These are phyloP conservation scores for Podospora appendiculata DNA, from an alignment of 495 filamentous ascomycete species.

Conservation along the genomic window DNA sequence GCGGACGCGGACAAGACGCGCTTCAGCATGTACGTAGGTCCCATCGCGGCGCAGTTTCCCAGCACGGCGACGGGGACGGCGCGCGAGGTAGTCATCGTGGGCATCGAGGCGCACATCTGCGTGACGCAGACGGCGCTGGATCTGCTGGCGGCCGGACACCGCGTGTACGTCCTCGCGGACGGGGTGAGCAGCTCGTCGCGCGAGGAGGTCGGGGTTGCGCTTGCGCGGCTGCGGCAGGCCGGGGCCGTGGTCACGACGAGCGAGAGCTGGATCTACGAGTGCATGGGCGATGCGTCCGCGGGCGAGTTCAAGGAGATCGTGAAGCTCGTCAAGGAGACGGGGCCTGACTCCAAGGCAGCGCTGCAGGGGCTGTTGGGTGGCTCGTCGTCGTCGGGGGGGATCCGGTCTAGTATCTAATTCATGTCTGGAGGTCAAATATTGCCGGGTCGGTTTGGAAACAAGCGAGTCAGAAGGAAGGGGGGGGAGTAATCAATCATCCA, in stretches of 20 bases:
- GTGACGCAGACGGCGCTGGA: conserved; percentile 89
- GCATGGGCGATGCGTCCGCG: conserved; percentile 77
- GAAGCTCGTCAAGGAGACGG: conserved; percentile 70
- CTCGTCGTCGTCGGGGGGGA: neutral
- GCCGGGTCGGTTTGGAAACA: too few relatives aligned
- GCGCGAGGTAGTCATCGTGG: conserved; percentile 56
- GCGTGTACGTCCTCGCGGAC: conserved; percentile 86
- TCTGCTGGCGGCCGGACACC: conserved; percentile 61
- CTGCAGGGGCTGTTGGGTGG: conserved; percentile 58
- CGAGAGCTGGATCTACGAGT: conserved; percentile 90
- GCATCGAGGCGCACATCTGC: conserved; percentile 93
- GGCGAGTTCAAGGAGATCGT: conserved; percentile 67
- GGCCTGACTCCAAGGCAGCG: conserved; percentile 54
- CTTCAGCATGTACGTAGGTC: conserved; percentile 71
- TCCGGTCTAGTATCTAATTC: conserved; percentile 40
- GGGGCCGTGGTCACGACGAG: conserved; percentile 80
- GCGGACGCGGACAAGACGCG: conserved; percentile 73
- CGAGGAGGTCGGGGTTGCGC: conserved; percentile 72
- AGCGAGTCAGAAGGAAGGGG: neutral
- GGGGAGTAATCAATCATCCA: neutral
- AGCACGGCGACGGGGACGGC: conserved; percentile 8
- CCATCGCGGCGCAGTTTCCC: conserved; percentile 39
- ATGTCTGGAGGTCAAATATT: neutral
- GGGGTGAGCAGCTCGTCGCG: conserved; percentile 79
- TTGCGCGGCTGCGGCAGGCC: conserved; percentile 63